Conservation (phyloP, 345 rosid species). For the Ceriops tagal region DNA sequence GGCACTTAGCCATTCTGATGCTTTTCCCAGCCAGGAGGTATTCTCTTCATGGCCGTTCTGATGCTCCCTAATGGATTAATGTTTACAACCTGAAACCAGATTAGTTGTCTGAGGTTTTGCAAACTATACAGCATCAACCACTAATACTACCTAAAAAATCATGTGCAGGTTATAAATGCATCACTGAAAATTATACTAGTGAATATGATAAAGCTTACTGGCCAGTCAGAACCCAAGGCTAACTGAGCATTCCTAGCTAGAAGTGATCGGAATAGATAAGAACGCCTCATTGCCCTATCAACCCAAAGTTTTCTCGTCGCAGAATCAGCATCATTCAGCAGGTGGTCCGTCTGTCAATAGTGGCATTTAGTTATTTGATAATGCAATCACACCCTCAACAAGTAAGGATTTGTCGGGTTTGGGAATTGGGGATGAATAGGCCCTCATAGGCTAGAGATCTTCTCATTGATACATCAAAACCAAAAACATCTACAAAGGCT, state of each 20-base stretch:
- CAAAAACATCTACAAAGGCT: neutral
- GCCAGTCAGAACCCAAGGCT: conserved; percentile 39
- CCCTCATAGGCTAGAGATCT: no score
- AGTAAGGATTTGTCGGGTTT: no score
- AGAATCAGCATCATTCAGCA: conserved; percentile 76
- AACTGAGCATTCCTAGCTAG: conserved; percentile 52
- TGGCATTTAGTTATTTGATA: neutral
- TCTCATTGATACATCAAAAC: no score
- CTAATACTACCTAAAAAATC: neutral
- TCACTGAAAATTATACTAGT: neutral
- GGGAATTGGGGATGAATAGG: no score
- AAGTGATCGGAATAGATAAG: conserved; percentile 64
- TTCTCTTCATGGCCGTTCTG: conserved; percentile 60
- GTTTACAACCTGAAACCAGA: no score
- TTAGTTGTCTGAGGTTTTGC: no score
- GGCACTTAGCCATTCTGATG: conserved; percentile 41
- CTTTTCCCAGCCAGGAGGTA: conserved; percentile 33
- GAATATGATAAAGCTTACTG: conserved; percentile 20
- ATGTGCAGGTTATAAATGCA: neutral
- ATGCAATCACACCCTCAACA: neutral
- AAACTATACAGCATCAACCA: neutral
- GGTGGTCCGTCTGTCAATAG: conserved; percentile 76
- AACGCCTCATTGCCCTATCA: conserved; percentile 60
- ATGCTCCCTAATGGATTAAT: no score
- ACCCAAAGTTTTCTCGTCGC: conserved; percentile 67